Evolutionary conservation across 2,329 filamentous ascomycete species (phyloP), one percentile per base, ranked within the genome.

Genomic region (Rutstroemia sp.): DNA sequence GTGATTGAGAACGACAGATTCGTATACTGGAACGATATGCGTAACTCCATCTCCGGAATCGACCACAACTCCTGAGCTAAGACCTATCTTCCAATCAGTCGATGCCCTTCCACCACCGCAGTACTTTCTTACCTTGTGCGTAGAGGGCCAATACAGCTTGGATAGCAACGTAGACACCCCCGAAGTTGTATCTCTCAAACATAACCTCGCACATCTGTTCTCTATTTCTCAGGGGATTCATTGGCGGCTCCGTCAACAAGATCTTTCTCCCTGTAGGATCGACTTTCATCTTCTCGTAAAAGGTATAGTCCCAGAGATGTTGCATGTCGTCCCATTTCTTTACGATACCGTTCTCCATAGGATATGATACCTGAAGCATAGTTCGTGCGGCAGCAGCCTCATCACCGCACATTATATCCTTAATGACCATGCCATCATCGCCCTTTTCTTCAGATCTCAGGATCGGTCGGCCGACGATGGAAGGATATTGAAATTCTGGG

Each of bases 311-410:
- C 94, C 94, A 99, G 56, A 99, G 85, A 71, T 97, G 92, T 78
- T 96, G 89, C 94, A 99, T 99, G 73, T 99, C 94, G 67, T 99
- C 94, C 94, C 94, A 99, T 71, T 91, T 92, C 82, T 96, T 97
- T 65, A 99, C 91, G 68, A 99, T 97, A 68, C 94, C 94, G 73
- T 99, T 99, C 75, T 99, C 94, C 94, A 99, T 99, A 66, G 94
- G 94, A 73, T 99, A 99, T 73, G 88, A 95, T 70, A 99, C 95
- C 74, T 99, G 94, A 60, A 99, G 84, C 91, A 96, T 96, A 61
- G 89, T 96, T 69, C 94, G 86, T 64, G 94, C 92, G 54, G 91
- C 91, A 16, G 94, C 92, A 50, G 94, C 94, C 76, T 99, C 92
- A 76, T 99, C 94, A 72, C 94, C 94, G 76, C 92, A 97, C 94